Percentiles rank a stretch among this genome's conserved stretches.
phyloP scores from a whole-genome alignment of 805 yeast genomes.

The Komagataella kurtzmanii region DNA sequence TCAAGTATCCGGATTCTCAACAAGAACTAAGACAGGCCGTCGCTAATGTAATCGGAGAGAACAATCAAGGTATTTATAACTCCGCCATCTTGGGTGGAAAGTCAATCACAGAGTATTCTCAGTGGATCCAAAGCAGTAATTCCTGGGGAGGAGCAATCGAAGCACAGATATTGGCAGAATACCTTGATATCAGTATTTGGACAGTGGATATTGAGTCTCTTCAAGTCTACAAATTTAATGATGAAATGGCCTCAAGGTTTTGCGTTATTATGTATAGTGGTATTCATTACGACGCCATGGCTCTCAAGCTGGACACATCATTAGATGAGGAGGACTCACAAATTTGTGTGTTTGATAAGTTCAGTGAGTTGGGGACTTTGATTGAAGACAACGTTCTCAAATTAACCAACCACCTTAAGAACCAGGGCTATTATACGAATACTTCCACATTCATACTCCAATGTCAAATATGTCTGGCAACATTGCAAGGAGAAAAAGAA shows the following conservation, averaged over 20 bases:
- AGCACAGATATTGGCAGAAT: slow-evolving; percentile 43
- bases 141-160: slow-evolving; percentile 86
- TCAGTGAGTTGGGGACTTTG: slow-evolving; percentile 15
- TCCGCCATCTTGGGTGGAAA: slow-evolving; percentile 53
- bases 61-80: slow-evolving; percentile 29
- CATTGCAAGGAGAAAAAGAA: slow-evolving; percentile 48
- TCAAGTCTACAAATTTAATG: slow-evolving; percentile 39
- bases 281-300: slow-evolving; percentile 58
- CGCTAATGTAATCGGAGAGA: slow-evolving; percentile 25
- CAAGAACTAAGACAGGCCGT: slow-evolving; percentile 38
- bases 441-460: slow-evolving; percentile 42
- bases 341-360: slow-evolving; percentile 26
- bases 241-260: slow-evolving; percentile 19
- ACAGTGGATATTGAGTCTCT: slow-evolving; percentile 57
- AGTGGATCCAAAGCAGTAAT: slow-evolving; percentile 46
- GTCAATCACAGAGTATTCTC: slow-evolving; percentile 30
- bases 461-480: slow-evolving; percentile 40
- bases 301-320: slow-evolving; percentile 17
- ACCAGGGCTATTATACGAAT: slow-evolving; percentile 48
- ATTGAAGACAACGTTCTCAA: slow-evolving; percentile 21
- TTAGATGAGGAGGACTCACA: slow-evolving; percentile 19
- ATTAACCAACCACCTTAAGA: slow-evolving; percentile 31
- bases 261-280: slow-evolving; percentile 54
- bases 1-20: slow-evolving; percentile 28
- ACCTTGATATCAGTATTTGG: slow-evolving; percentile 35